Conservation (phyloP, 805 yeast species). For the Sugiyamaella valdiviana region DNA sequence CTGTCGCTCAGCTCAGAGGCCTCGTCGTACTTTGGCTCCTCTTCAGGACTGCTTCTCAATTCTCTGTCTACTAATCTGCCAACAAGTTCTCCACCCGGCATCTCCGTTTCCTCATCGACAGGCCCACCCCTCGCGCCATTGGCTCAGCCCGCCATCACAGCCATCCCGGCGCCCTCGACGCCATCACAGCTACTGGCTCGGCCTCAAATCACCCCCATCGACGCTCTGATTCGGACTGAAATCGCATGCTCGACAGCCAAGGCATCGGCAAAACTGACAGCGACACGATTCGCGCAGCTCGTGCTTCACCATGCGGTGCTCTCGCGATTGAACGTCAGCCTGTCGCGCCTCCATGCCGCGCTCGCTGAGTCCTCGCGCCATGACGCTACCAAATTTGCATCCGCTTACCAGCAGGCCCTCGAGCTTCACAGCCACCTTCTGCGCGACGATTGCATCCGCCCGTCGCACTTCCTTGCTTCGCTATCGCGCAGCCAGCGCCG, state of each 20-base stretch:
- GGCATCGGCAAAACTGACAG: slow-evolving; percentile 11
- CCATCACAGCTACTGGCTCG: neutral
- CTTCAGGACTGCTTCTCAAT: neutral
- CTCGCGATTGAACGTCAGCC: slow-evolving; percentile 15
- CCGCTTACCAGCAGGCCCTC: slow-evolving; percentile 17
- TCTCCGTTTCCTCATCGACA: neutral
- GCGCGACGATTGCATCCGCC: slow-evolving; percentile 6
- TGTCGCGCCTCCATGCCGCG: slow-evolving; percentile 7
- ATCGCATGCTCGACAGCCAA: slow-evolving; percentile 8
- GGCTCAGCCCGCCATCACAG: neutral
- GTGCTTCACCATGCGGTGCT: slow-evolving; percentile 17
- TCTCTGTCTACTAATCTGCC: neutral
- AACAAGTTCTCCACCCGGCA: neutral
- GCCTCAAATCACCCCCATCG: slow-evolving; percentile 4
- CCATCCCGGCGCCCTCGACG: neutral
- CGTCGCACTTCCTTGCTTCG: slow-evolving; percentile 11
- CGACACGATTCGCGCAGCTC: slow-evolving; percentile 13
- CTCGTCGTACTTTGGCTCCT: neutral
- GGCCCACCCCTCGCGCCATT: neutral
- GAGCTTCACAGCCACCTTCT: slow-evolving; percentile 17
- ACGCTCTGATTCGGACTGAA: slow-evolving; percentile 14
- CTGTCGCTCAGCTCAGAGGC: neutral
- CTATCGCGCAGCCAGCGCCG: slow-evolving; percentile 26
- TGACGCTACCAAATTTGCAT: slow-evolving; percentile 18
- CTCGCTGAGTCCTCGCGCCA: slow-evolving; percentile 11